Base-by-base conservation (phyloP, 2,329 filamentous ascomycete species). In the Xylariaceae sp. region DNA sequence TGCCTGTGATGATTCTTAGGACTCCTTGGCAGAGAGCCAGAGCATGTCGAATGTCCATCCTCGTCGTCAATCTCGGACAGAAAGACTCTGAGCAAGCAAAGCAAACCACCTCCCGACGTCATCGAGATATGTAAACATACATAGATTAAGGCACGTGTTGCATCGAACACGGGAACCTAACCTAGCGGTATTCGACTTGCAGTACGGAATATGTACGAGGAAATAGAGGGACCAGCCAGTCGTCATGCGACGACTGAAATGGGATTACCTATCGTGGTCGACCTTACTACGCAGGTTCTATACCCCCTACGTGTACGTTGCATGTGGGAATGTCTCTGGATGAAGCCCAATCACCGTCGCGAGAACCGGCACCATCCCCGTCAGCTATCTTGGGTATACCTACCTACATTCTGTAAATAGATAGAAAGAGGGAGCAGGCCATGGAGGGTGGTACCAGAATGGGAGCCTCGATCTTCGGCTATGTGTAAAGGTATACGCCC, bases 391-490 rank as follows among this genome's bases (percentile, higher is more conserved):
- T 50, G 18, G 13, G 11, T 48, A 48, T 56, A 15, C 53, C 39
- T 56, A 15, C 53, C 39, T n/a, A n/a, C 49, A 35, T 35, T 30
- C 11, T 51, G 23, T 51, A 51, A 30, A 51, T 51, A 35, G 53
- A 45, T 51, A 50, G 55, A 60, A 48, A 48, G 23, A 56, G 55
- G 55, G 57, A 30, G 41, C 15, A 56, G 55, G 57, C 35, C 15
- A 53, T 50, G 53, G 35, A 51, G 56, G 52, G 51, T 56, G 13
- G 51, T 56, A 48, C 51, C 56, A 41, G 37, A 59, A 45, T 45
- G 47, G 39, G 47, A 58, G 55, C 53, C 58, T 61, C 51, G 49
- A 50, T 58, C 49, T 58, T 60, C 55, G 55, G 55, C 45, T 56
- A 55, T 30, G 30, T 41, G 54, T 17, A 23, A 55, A 30, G n/a